A percentile compares a stretch with the other conserved stretches of the same genome.
These are phyloP conservation scores for Zygoascus hellenicus DNA, from an alignment of 1,139 yeast species.

Conservation along the genomic window DNA sequence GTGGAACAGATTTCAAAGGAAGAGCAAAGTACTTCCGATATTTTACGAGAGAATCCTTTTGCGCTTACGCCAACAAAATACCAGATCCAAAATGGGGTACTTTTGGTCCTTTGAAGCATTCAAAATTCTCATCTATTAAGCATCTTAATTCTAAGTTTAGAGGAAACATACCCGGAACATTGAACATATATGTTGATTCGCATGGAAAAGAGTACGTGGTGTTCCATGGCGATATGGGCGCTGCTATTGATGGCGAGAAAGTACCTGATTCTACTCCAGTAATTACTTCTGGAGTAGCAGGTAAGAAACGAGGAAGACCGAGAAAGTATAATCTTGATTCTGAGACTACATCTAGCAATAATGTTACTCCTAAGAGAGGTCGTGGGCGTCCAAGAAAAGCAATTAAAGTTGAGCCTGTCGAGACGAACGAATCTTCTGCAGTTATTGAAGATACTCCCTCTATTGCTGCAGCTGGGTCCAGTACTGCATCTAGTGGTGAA, in stretches of 20 bases:
- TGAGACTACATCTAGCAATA: not conserved
- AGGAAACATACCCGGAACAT: constrained; percentile 25
- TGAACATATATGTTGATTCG: constrained; percentile 18
- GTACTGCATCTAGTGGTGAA: no score
- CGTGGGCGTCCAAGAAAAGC: constrained; percentile 8
- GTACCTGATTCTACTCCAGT: constrained; percentile 5
- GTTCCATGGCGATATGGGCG: constrained; percentile 23
- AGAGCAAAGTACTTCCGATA: constrained; percentile 68
- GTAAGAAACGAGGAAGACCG: constrained; percentile 30
- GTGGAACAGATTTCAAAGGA: constrained; percentile 69
- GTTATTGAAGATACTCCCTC: no score
- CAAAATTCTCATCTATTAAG: constrained; percentile 13
- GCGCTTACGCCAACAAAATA: constrained; percentile 27
- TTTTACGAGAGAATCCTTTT: constrained; percentile 44
- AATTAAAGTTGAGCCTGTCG: not conserved
- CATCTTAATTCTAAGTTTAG: constrained; percentile 22
- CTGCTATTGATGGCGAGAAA: constrained; percentile 9
- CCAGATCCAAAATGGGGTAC: constrained; percentile 30
- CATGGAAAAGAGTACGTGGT: constrained; percentile 19
- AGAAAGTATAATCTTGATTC: constrained; percentile 19
- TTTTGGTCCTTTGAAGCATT: constrained; percentile 15
- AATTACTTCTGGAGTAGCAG: constrained; percentile 12
- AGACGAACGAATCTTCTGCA: not conserved
- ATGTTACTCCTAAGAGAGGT: constrained; percentile 4
- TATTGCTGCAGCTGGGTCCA: no score